Evolutionary conservation across 129 eudicot genomes (phyloP).

Genomic region (Centrapalus pauciflorus): DNA sequence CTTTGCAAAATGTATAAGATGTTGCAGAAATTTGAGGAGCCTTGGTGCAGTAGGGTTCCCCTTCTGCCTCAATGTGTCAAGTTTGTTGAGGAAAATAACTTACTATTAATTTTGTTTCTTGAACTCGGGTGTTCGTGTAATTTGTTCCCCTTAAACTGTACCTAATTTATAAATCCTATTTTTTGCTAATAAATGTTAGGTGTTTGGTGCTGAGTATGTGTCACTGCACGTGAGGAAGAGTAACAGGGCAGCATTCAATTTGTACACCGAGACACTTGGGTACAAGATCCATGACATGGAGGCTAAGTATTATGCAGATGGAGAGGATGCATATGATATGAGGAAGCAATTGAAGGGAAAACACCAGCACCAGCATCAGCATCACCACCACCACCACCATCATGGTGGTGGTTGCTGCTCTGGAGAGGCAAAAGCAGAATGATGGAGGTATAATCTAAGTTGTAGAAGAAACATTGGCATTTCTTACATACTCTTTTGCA

Average conservation of each 20-base stretch:
- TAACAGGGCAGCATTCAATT: constrained; percentile 76
- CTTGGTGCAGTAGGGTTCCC: not conserved
- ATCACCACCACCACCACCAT: constrained; percentile 37
- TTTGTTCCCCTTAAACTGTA: not conserved
- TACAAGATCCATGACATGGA: constrained; percentile 82
- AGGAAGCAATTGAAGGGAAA: constrained; percentile 71
- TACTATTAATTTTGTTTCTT: no score
- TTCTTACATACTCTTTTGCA: not conserved
- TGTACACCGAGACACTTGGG: constrained; percentile 73
- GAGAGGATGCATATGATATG: constrained; percentile 95
- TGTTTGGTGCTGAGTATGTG: constrained; percentile 72
- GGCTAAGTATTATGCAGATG: constrained; percentile 91
- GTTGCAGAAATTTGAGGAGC: not conserved
- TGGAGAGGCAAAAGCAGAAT: constrained; percentile 31
- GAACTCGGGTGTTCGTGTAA: not conserved
- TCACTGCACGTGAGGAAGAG: constrained; percentile 86
- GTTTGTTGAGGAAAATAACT: not conserved
- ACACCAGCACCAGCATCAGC: constrained; percentile 45
- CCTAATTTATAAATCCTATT: not conserved
- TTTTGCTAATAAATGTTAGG: constrained; percentile 15
- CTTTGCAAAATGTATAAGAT: not conserved
- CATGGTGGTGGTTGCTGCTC: constrained; percentile 79
- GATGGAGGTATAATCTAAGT: constrained; percentile 10
- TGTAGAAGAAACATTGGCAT: not conserved
- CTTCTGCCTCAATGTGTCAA: not conserved